Percentiles rank a stretch among this genome's conserved stretches.
These are phyloP conservation scores for Mucor ambiguus DNA, from an alignment of 371 early-diverging fungal genomes.

Conservation along the genomic window DNA sequence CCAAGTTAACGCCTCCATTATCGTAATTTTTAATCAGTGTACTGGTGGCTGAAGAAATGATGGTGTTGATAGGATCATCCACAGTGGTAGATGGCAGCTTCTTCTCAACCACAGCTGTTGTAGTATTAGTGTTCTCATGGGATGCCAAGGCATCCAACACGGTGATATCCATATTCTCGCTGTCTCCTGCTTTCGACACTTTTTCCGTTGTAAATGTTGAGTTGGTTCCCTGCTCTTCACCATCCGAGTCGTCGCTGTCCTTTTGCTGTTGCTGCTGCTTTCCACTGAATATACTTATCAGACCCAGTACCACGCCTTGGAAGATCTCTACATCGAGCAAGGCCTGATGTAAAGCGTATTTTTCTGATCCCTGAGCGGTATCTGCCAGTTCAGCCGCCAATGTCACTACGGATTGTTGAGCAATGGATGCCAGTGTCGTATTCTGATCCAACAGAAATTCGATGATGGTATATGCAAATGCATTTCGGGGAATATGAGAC, in stretches of 20 bases:
- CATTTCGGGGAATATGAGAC: constrained; percentile 34
- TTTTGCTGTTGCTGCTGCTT: constrained; percentile 11
- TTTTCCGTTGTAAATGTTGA: not conserved
- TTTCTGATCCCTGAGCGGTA: constrained; percentile 23
- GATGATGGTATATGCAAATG: constrained; percentile 46
- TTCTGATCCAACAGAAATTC: constrained; percentile 58
- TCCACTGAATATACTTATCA: constrained; percentile 21
- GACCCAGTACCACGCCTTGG: constrained; percentile 42
- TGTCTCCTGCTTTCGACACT: not conserved
- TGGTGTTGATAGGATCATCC: not conserved
- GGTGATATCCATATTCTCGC: not conserved
- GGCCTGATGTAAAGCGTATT: constrained; percentile 19
- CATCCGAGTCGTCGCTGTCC: not conserved
- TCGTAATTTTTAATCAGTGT: constrained; percentile 11
- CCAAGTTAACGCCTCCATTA: constrained; percentile 41
- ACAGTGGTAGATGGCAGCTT: not conserved
- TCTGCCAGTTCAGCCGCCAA: constrained; percentile 45
- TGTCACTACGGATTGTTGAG: constrained; percentile 50
- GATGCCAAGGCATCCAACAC: constrained; percentile 5
- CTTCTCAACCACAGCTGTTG: constrained; percentile 10
- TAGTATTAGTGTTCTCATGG: not conserved
- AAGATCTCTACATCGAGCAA: constrained; percentile 46
- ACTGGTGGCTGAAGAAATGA: constrained; percentile 5
- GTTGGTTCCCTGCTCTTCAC: constrained; percentile 10
- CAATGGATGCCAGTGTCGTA: constrained; percentile 49